phyloP scores from a whole-genome alignment of 805 yeast species.

The Nakazawaea populi region DNA sequence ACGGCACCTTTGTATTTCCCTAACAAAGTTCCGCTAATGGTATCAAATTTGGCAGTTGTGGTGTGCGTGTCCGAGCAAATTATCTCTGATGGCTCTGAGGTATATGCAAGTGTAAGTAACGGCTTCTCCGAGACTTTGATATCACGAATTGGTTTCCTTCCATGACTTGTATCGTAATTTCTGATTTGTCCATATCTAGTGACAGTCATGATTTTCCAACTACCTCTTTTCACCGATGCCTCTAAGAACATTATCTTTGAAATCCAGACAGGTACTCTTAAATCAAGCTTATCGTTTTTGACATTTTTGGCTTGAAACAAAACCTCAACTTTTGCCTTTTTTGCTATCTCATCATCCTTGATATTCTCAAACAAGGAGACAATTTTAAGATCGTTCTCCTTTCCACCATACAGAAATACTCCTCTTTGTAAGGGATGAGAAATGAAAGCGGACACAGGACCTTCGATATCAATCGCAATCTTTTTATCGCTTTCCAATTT shows the following conservation, averaged over 20 bases:
- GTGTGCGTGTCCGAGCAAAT: slow-evolving; percentile 71
- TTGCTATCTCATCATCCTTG: slow-evolving; percentile 11
- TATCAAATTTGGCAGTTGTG: slow-evolving; percentile 51
- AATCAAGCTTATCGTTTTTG: slow-evolving; percentile 68
- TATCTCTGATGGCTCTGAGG: slow-evolving; percentile 35
- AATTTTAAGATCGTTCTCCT: slow-evolving; percentile 66
- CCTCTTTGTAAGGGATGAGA: slow-evolving; percentile 42
- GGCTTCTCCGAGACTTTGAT: slow-evolving; percentile 52
- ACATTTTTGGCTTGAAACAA: slow-evolving; percentile 78
- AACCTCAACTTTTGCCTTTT: slow-evolving; percentile 20
- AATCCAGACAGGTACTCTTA: slow-evolving; percentile 81
- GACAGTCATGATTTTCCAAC: slow-evolving; percentile 51
- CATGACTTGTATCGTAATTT: slow-evolving; percentile 60
- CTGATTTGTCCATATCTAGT: slow-evolving; percentile 77
- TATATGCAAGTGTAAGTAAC: slow-evolving; percentile 34
- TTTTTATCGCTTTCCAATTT: slow-evolving; percentile 10
- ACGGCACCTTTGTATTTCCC: slow-evolving; percentile 77
- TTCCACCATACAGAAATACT: slow-evolving; percentile 79
- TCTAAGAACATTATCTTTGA: slow-evolving; percentile 46
- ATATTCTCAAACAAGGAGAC: slow-evolving; percentile 30
- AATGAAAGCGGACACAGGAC: slow-evolving; percentile 43
- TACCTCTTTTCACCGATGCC: slow-evolving; percentile 21
- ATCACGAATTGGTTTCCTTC: slow-evolving; percentile 61
- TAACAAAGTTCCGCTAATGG: slow-evolving; percentile 43
- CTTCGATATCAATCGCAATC: slow-evolving; percentile 28